Percentiles rank a stretch among this genome's conserved stretches.
phyloP scores from a whole-genome alignment of 2,329 filamentous ascomycete genomes.

The Amylocarpus encephaloides region DNA sequence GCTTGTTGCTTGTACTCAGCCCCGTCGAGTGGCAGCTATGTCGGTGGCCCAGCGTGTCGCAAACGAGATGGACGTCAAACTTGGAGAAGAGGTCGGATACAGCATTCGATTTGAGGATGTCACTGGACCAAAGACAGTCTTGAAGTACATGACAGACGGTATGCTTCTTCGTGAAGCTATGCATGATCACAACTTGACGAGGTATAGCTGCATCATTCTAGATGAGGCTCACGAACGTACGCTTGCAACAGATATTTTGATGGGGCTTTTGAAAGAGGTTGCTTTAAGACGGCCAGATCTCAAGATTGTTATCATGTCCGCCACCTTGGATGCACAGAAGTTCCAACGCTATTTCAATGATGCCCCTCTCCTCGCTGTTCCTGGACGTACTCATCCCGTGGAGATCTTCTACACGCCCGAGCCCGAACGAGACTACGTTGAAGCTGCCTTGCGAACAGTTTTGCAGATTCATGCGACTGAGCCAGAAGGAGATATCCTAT shows the following conservation, averaged over 20 bases:
- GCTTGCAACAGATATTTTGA: constrained; percentile 92
- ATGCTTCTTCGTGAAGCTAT: constrained; percentile 96
- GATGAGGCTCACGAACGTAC: constrained; percentile 98
- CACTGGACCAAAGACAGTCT: constrained; percentile 78
- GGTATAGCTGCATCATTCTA: constrained; percentile 96
- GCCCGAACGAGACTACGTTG: constrained; percentile 92
- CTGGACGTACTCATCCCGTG: constrained; percentile 90
- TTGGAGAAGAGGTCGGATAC: constrained; percentile 95
- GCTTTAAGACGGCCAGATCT: constrained; percentile 75
- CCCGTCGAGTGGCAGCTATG: constrained; percentile 96
- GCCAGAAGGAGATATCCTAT: constrained; percentile 81
- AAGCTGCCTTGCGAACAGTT: constrained; percentile 89
- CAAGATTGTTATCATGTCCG: constrained; percentile 99
- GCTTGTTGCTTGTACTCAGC: constrained; percentile 95
- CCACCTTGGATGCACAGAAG: constrained; percentile 93
- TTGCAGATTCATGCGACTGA: constrained; percentile 95
- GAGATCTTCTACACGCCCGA: constrained; percentile 98
- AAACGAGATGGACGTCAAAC: constrained; percentile 86
- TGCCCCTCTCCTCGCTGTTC: constrained; percentile 86
- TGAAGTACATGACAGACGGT: constrained; percentile 99
- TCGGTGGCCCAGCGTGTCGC: constrained; percentile 97
- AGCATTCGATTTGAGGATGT: constrained; percentile 98
- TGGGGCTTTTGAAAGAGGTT: constrained; percentile 92
- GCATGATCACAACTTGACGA: constrained; percentile 84
- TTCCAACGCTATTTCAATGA: constrained; percentile 97